phyloP scores from a whole-genome alignment of 2,329 filamentous ascomycete genomes.

The Hypoxylon sp. region DNA sequence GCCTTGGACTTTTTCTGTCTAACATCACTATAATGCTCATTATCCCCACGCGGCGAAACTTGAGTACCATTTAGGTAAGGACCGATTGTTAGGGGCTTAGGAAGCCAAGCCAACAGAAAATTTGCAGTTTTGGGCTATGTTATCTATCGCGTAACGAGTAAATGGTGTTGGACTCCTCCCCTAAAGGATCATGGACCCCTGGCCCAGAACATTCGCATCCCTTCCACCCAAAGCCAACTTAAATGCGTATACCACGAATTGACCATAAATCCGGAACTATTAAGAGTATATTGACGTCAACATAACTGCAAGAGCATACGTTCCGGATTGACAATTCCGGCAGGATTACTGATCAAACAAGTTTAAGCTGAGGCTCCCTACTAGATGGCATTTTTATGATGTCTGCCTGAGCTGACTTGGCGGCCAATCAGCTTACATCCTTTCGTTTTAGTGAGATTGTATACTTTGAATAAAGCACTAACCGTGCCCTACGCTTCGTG shows the following conservation, averaged over 20 bases:
- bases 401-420: neutral
- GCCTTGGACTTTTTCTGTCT: neutral
- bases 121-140: neutral
- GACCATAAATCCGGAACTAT: neutral
- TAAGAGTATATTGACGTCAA: constrained; percentile 17
- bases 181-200: constrained; percentile 20
- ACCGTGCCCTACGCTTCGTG: constrained; percentile 9
- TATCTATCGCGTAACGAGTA: neutral
- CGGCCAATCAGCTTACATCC: constrained; percentile 21
- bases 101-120: neutral
- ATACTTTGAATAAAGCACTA: constrained; percentile 5
- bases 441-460: constrained; percentile 5
- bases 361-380: constrained; percentile 2
- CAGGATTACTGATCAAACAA: neutral
- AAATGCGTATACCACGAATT: constrained; percentile 9
- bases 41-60: neutral
- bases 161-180: constrained; percentile 2
- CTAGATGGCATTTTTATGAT: constrained; percentile 10
- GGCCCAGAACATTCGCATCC: constrained; percentile 5
- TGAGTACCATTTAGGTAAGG: neutral
- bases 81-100: neutral
- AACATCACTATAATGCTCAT: constrained; percentile 5
- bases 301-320: neutral
- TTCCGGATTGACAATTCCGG: constrained; percentile 11
- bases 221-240: constrained; percentile 18